These are phyloP conservation scores for Ogataea nakhonphanomensis DNA, from an alignment of 805 yeast genomes.

Conservation along the genomic window DNA sequence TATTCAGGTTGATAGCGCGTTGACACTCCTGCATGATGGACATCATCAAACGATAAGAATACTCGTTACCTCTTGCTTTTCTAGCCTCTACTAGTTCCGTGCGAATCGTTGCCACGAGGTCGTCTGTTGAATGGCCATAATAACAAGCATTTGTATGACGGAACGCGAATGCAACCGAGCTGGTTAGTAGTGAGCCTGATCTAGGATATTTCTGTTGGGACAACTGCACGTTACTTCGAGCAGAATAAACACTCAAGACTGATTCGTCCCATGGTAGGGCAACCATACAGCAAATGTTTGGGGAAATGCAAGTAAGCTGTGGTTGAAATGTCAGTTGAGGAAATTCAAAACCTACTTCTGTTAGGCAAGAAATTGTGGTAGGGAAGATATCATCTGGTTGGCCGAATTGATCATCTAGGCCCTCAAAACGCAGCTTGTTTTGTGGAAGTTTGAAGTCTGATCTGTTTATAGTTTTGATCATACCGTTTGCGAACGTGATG, in stretches of 20 bases:
- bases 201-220: constrained; percentile 15
- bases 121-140: constrained; percentile 64
- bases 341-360: constrained; percentile 54
- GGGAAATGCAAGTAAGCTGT: constrained; percentile 43
- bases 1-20: constrained; percentile 66
- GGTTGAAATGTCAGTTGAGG: constrained; percentile 36
- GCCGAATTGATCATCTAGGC: background rate
- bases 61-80: constrained; percentile 21
- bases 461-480: constrained; percentile 44
- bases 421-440: constrained; percentile 16
- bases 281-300: constrained; percentile 44
- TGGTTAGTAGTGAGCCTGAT: constrained; percentile 34
- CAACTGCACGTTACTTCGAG: constrained; percentile 18
- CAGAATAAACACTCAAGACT: constrained; percentile 23
- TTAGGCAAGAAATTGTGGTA: constrained; percentile 37
- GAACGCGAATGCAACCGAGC: constrained; percentile 60
- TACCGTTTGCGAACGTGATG: constrained; percentile 41
- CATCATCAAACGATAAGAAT: constrained; percentile 35
- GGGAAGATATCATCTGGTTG: constrained; percentile 27
- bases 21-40: constrained; percentile 64
- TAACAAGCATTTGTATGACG: constrained; percentile 71
- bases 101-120: constrained; percentile 56
- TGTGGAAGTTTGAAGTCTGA: constrained; percentile 24
- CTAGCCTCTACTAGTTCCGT: constrained; percentile 37
- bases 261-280: constrained; percentile 27